Evolutionary conservation across 2,329 filamentous ascomycete genomes (phyloP).

Genomic region (Pseudonectria buxi): DNA sequence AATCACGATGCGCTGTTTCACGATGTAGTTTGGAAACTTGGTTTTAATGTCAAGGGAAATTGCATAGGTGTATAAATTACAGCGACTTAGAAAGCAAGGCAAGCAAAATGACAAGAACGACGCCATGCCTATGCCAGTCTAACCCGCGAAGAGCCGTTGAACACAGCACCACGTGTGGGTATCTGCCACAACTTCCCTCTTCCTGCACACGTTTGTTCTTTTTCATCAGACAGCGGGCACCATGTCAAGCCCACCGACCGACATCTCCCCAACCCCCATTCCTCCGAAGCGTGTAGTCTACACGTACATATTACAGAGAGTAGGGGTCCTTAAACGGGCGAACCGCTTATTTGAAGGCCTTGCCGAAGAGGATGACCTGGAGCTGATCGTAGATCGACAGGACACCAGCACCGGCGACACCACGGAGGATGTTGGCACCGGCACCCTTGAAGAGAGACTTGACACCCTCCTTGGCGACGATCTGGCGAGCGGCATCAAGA

Average conservation of each 20-base stretch:
- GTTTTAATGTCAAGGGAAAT: conserved; percentile 39
- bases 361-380: conserved; percentile 98
- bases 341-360: conserved; percentile 79
- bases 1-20: background rate
- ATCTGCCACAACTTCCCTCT: conserved; percentile 37
- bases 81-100: conserved; percentile 47
- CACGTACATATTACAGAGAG: conserved; percentile 27
- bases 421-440: conserved; percentile 99
- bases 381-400: conserved; percentile 99
- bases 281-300: conserved; percentile 31
- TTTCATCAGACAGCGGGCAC: conserved; percentile 36
- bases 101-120: conserved; percentile 37
- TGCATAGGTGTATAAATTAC: conserved; percentile 58
- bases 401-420: conserved; percentile 99
- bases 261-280: conserved; percentile 24
- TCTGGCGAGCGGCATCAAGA: conserved; percentile 91
- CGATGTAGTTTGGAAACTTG: conserved; percentile 1
- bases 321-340: conserved; percentile 7
- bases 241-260: conserved; percentile 31
- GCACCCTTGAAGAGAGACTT: conserved; percentile 99
- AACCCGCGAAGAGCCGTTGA: conserved; percentile 38
- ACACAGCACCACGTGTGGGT: conserved; percentile 32
- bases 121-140: conserved; percentile 45
- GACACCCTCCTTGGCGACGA: conserved; percentile 94
- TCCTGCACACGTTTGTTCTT: conserved; percentile 40